Evolutionary conservation across 1,139 yeast genomes (phyloP), one percentile per base, ranked within the genome.

Genomic region (Lizanozyma gosingica): DNA sequence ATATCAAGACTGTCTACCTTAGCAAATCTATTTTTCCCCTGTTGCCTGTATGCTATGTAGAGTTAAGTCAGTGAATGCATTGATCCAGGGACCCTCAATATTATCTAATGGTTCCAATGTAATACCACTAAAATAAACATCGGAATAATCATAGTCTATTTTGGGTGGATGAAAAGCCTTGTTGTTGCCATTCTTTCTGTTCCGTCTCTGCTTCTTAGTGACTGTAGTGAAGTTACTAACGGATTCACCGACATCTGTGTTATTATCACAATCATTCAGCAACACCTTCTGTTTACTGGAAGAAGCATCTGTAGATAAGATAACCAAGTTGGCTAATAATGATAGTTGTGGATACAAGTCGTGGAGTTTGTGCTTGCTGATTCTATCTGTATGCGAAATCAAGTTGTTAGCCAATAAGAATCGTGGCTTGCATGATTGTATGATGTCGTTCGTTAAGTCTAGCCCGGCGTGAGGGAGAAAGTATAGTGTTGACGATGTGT

Each of bases 381-480:
- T 57, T 37, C 82, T 56, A 40, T 75, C 80, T 0, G 81, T 75
- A 47, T 78, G 82, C 4, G 66, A 62, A 0, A 67, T 47, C 3
- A 76, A 44, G 49, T 78, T 68, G 46, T 78, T 78, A 2, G 76
- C 78, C 22, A 78, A 54, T 37, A 73, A 47, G 32, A 57, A 55
- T 2, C 16, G 29, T 1, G 80, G 80, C 15, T 53, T 40, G 4
- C 59, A 46, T 0, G 34, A 34, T 1, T 38, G 56, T 3, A 81
- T 47, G 1, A 80, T 49, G 1, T 43, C 35, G 37, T 79, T 75
- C 1, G 84, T 77, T 11, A 84, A 59, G 4, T 62, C 66, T 35
- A 82, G 59, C 1, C 88, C 86, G 0, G 90, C 90, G 59, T 85
- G 95, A 0, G 94, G 94, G 41, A 84, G 65, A 51, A 76, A 84